Conservation (phyloP, 1,139 yeast species). For the Spencermartinsiella ligniputridi region DNA sequence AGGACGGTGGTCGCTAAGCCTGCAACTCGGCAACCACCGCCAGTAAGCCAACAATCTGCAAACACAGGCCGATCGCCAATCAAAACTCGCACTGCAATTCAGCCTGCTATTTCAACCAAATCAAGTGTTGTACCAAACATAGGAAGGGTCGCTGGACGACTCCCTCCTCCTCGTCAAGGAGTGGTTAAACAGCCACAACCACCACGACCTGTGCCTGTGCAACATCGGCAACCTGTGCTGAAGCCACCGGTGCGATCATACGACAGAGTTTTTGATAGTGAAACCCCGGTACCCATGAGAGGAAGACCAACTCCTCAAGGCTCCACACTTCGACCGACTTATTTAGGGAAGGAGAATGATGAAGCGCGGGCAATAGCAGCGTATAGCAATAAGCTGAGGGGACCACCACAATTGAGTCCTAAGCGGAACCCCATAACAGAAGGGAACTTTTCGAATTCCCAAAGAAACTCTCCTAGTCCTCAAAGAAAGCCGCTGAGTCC, state of each 20-base stretch:
- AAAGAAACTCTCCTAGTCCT: neutral
- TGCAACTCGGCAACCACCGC: neutral
- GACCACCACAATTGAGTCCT: neutral
- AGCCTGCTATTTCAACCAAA: neutral
- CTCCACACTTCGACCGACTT: neutral
- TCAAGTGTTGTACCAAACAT: neutral
- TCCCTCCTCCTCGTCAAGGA: neutral
- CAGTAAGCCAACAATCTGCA: neutral
- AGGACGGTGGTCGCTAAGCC: neutral
- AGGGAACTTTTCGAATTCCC: neutral
- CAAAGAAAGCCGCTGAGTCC: neutral
- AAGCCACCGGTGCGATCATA: neutral
- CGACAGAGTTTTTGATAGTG: neutral
- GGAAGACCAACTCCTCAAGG: neutral
- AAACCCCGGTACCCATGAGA: conserved; percentile 1
- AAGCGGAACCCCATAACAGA: too few relatives aligned
- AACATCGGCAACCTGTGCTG: neutral
- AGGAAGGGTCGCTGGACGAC: neutral
- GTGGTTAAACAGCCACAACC: neutral
- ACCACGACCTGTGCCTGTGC: neutral
- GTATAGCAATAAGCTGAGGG: neutral
- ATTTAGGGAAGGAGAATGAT: neutral
- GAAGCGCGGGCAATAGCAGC: neutral
- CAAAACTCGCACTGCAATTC: neutral
- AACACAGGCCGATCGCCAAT: neutral